phyloP scores from a whole-genome alignment of 1,139 yeast genomes.

The Hansenula lynferdii region DNA sequence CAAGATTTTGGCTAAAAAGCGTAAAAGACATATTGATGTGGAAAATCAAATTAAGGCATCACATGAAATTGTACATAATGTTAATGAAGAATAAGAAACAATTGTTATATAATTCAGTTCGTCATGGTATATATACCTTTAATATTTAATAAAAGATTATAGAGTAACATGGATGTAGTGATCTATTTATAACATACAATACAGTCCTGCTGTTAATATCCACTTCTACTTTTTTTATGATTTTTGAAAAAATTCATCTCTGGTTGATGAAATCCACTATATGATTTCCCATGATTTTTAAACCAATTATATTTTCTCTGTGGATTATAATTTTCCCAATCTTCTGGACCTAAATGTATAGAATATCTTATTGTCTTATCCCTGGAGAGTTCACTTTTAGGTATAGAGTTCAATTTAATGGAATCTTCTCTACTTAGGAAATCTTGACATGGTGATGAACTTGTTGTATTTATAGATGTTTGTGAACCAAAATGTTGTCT shows the following conservation, averaged over 20 bases:
- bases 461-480: not conserved
- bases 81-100: not conserved
- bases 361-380: not conserved
- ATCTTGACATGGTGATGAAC: not conserved
- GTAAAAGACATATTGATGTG: conserved; percentile 27
- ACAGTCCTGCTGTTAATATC: no score
- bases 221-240: conserved; percentile 2
- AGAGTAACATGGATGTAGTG: no score
- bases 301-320: not conserved
- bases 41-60: conserved; percentile 19
- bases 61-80: conserved; percentile 18
- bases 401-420: not conserved
- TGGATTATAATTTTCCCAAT: not conserved
- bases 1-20: conserved; percentile 50
- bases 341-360: not conserved
- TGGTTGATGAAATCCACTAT: not conserved
- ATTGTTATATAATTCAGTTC: no score
- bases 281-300: not conserved
- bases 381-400: not conserved
- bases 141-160: no score
- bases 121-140: no score
- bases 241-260: not conserved
- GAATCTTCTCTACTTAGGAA: not conserved
- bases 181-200: no score
- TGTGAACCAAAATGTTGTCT: not conserved